These are phyloP conservation scores for Eutrema heterophyllum DNA, from an alignment of 345 rosid genomes.

Conservation along the genomic window DNA sequence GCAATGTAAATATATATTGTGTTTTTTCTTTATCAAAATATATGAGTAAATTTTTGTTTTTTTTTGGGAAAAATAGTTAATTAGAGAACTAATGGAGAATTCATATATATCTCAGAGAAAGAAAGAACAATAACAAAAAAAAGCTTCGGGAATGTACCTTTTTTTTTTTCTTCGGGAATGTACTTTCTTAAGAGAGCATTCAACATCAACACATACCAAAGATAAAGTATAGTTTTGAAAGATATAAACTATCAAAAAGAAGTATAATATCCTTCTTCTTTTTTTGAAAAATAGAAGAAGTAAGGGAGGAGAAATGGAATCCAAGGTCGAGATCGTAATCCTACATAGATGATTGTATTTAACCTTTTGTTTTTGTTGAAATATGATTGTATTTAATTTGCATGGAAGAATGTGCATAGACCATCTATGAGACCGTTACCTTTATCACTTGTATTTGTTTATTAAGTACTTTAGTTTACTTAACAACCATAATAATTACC, in stretches of 20 bases:
- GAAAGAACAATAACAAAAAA: constrained; percentile 4
- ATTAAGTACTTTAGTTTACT: constrained; percentile 29
- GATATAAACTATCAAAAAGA: not conserved
- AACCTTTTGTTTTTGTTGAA: not conserved
- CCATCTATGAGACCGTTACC: constrained; percentile 32
- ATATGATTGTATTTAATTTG: constrained; percentile 10
- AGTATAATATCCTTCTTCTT: not conserved
- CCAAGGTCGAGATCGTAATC: constrained; percentile 25
- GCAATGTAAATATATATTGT: not conserved
- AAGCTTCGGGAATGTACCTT: constrained; percentile 14
- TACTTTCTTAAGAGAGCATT: constrained; percentile 26
- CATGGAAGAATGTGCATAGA: constrained; percentile 34
- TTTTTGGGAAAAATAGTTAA: not conserved
- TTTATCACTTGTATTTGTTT: constrained; percentile 21
- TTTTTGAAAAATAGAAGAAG: not conserved
- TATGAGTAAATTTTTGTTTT: not conserved
- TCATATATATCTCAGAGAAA: not conserved
- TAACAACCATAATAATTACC: constrained; percentile 31
- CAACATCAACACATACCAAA: constrained; percentile 24
- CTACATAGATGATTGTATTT: constrained; percentile 3
- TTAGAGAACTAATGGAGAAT: not conserved
- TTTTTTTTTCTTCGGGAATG: not conserved
- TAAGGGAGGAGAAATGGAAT: constrained; percentile 21
- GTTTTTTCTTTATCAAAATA: not conserved
- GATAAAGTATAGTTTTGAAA: constrained; percentile 15